Percentiles rank a stretch among this genome's conserved stretches.
These are phyloP conservation scores for Cenchrus fungigraminus DNA, from an alignment of 176 grass and related monocot genomes.

Conservation along the genomic window DNA sequence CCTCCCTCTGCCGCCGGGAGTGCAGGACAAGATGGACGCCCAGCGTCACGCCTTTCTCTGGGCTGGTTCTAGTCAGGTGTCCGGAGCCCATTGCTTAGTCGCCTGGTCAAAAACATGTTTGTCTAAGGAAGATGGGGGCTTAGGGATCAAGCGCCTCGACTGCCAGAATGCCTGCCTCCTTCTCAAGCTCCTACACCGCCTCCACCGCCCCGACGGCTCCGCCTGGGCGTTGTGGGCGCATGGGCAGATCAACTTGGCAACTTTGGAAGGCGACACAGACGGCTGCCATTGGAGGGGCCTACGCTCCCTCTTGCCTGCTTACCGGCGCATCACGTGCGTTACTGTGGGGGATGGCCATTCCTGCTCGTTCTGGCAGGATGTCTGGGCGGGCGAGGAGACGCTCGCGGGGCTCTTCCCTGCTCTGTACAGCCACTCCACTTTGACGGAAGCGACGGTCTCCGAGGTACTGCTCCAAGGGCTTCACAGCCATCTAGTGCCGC, in stretches of 20 bases:
- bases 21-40: too few species aligned
- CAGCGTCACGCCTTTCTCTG: not conserved
- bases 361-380: too few species aligned
- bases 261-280: not conserved
- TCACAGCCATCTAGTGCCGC: too few species aligned
- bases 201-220: not conserved
- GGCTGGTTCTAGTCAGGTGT: not conserved
- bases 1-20: too few species aligned
- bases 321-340: too few species aligned
- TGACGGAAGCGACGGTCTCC: too few species aligned
- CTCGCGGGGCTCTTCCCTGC: too few species aligned
- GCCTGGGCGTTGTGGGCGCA: not conserved
- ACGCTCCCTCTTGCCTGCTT: too few species aligned
- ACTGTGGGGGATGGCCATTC: too few species aligned
- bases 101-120: not conserved
- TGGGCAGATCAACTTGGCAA: not conserved
- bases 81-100: not conserved
- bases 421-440: too few species aligned
- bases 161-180: not conserved
- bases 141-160: not conserved
- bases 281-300: not conserved
- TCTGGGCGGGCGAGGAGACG: too few species aligned
- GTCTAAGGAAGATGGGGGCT: not conserved
- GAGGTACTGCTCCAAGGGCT: too few species aligned
- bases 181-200: not conserved